A percentile compares a stretch with the other conserved stretches of the same genome.
These are phyloP conservation scores for Filobasidium wieringae DNA, from an alignment of 768 basidiomycete species.

Conservation along the genomic window DNA sequence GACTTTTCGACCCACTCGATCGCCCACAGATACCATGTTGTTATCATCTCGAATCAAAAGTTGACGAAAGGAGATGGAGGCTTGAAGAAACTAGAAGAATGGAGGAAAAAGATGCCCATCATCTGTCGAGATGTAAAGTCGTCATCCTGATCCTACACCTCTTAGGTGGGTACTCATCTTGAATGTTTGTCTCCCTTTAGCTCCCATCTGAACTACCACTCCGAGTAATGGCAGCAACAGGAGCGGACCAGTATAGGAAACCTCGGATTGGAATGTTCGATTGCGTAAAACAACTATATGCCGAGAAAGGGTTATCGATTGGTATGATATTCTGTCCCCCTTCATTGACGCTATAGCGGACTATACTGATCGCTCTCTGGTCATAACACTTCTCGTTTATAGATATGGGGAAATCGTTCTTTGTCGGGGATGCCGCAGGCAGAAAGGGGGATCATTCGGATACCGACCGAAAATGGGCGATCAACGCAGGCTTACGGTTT, in stretches of 20 bases:
- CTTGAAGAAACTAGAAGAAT: constrained; percentile 46
- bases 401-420: constrained; percentile 62
- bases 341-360: neutral
- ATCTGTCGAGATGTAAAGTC: constrained; percentile 48
- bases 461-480: constrained; percentile 74
- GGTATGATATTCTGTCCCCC: constrained; percentile 43
- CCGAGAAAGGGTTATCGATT: constrained; percentile 50
- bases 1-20: neutral
- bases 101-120: constrained; percentile 63
- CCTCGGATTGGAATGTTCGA: constrained; percentile 81
- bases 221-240: constrained; percentile 62
- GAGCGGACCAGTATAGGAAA: constrained; percentile 65
- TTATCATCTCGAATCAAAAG: constrained; percentile 70
- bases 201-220: constrained; percentile 58
- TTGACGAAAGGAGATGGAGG: constrained; percentile 26
- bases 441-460: constrained; percentile 61
- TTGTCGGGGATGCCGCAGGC: constrained; percentile 84
- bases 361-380: neutral
- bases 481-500: constrained; percentile 62
- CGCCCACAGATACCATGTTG: constrained; percentile 32
- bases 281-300: constrained; percentile 55
- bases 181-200: constrained; percentile 39
- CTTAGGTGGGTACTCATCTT: neutral
- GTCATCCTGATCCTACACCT: constrained; percentile 33
- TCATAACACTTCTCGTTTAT: neutral